Evolutionary conservation across 164 flowering plant genomes (phyloP).

Genomic region (Tetrastigma voinierianum): DNA sequence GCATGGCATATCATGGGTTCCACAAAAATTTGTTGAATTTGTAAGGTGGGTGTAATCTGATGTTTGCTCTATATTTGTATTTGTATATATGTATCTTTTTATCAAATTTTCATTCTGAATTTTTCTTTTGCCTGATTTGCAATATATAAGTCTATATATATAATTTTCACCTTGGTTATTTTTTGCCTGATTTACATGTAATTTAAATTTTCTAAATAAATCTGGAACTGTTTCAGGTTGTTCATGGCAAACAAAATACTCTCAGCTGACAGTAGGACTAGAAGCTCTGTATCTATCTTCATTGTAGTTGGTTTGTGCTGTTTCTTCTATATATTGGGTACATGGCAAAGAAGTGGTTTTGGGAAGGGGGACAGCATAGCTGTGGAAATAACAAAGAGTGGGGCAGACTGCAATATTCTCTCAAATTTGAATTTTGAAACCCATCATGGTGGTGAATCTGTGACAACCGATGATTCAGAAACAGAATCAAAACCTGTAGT

Average conservation of each 20-base stretch:
- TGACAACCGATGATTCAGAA: slow-evolving; percentile 35
- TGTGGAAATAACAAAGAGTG: slow-evolving; percentile 55
- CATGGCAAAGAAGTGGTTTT: slow-evolving; percentile 95
- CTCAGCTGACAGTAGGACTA: slow-evolving; percentile 56
- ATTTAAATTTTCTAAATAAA: no score
- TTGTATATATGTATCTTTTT: no score
- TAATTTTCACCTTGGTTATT: no score
- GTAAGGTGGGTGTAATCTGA: no score
- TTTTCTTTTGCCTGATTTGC: no score
- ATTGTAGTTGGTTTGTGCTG: slow-evolving; percentile 82
- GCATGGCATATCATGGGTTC: no score
- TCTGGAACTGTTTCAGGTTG: slow-evolving; percentile 24
- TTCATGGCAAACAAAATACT: slow-evolving; percentile 58
- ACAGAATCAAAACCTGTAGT: slow-evolving; percentile 36
- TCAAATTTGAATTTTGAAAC: slow-evolving; percentile 74
- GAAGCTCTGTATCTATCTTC: slow-evolving; percentile 71
- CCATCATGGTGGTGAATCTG: slow-evolving; percentile 58
- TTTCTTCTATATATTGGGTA: slow-evolving; percentile 88
- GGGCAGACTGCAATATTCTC: slow-evolving; percentile 52
- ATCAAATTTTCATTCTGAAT: no score
- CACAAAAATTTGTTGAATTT: no score
- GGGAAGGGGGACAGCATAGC: slow-evolving; percentile 92
- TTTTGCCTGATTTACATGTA: no score
- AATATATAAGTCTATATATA: no score
- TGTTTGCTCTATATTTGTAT: no score